These are phyloP conservation scores for Trichophaea hybrida DNA, from an alignment of 2,329 filamentous ascomycete genomes.

Conservation along the genomic window DNA sequence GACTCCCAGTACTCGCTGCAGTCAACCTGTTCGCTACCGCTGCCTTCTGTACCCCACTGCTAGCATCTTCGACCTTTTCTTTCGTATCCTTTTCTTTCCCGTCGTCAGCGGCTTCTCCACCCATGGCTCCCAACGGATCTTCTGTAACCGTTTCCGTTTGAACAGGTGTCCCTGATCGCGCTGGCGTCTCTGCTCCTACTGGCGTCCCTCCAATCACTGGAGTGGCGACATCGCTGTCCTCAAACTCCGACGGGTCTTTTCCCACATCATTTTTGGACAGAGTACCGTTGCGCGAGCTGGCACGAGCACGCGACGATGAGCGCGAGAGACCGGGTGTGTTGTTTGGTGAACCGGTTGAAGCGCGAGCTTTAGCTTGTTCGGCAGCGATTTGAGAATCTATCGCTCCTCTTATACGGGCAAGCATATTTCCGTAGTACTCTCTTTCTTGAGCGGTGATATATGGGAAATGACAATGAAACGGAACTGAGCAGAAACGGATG, in stretches of 20 bases:
- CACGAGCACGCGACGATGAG: slow-evolving; percentile 30
- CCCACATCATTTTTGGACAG: slow-evolving; percentile 23
- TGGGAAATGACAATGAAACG: no score
- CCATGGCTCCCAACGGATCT: slow-evolving; percentile 17
- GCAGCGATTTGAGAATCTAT: slow-evolving; percentile 81
- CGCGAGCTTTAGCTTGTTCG: slow-evolving; percentile 65
- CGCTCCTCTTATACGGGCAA: slow-evolving; percentile 55
- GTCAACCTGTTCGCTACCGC: slow-evolving; percentile 12
- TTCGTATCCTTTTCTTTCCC: slow-evolving; percentile 19
- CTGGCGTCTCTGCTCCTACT: slow-evolving; percentile 23
- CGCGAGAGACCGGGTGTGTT: slow-evolving; percentile 32
- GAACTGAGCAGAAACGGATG: no score
- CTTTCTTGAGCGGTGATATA: background rate
- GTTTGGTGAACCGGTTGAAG: slow-evolving; percentile 32
- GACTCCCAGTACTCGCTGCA: background rate
- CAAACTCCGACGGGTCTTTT: slow-evolving; percentile 28
- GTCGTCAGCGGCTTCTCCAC: slow-evolving; percentile 9
- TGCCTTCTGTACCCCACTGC: slow-evolving; percentile 4
- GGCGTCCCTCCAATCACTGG: background rate
- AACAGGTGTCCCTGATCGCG: slow-evolving; percentile 18
- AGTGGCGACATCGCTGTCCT: slow-evolving; percentile 19
- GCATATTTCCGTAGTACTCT: slow-evolving; percentile 8
- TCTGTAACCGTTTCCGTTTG: slow-evolving; percentile 22
- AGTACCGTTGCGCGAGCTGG: background rate
- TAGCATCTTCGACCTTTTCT: slow-evolving; percentile 9